A percentile compares a stretch with the other conserved stretches of the same genome.
phyloP scores from a whole-genome alignment of 148 eudicot genomes.

The Camellia lanceoleosa region DNA sequence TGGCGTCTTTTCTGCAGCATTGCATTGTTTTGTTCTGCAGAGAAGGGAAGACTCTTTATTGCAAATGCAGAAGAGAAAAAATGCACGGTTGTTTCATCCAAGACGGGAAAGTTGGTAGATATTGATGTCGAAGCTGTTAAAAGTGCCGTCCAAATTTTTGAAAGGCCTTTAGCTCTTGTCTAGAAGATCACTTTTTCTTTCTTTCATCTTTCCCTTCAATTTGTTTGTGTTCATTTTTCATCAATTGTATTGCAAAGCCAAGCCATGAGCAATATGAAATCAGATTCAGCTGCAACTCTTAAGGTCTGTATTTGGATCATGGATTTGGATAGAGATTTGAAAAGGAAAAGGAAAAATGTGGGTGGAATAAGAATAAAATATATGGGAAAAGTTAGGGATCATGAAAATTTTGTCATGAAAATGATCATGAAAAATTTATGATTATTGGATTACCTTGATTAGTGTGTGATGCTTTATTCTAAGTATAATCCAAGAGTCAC shows the following conservation, averaged over 20 bases:
- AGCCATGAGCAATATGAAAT: neutral
- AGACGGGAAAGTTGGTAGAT: slow-evolving; percentile 64
- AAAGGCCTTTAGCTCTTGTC: slow-evolving; percentile 32
- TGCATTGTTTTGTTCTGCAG: slow-evolving; percentile 74
- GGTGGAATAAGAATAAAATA: no score
- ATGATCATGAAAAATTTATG: no score
- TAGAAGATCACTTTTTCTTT: slow-evolving; percentile 5
- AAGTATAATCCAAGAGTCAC: no score
- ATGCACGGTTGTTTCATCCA: slow-evolving; percentile 62
- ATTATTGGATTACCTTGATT: no score
- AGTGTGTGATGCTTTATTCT: no score
- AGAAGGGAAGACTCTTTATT: slow-evolving; percentile 59
- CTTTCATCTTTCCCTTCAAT: neutral
- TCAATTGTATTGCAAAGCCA: neutral
- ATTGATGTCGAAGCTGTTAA: slow-evolving; percentile 60
- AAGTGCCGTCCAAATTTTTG: slow-evolving; percentile 51
- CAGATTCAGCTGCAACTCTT: neutral
- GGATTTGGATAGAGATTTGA: no score
- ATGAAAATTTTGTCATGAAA: no score
- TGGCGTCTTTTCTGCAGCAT: slow-evolving; percentile 42
- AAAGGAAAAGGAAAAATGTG: no score
- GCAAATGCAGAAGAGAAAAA: slow-evolving; percentile 60
- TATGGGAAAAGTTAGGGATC: no score
- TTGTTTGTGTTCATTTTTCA: neutral
- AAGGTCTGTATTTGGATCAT: no score